Conservation (phyloP, 176 grass and related monocot genomes). For the Oryza punctata region DNA sequence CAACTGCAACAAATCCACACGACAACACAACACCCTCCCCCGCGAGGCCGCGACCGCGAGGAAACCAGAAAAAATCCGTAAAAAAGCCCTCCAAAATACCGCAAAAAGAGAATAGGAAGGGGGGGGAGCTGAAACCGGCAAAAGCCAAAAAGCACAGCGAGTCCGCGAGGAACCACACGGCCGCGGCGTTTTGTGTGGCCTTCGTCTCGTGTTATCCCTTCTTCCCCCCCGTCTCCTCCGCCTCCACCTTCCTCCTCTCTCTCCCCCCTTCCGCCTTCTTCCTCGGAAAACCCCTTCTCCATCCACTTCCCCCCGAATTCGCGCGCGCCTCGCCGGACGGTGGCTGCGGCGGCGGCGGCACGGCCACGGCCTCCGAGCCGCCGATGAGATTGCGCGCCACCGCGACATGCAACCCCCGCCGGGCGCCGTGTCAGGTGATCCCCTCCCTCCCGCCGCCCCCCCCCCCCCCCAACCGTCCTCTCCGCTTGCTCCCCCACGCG, state of each 20-base stretch:
- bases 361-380: slow-evolving; percentile 30
- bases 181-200: slow-evolving; percentile 80
- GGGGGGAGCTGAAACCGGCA: too few species aligned
- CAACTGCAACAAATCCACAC: too few species aligned
- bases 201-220: slow-evolving; percentile 87
- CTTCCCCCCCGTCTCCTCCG: slow-evolving; percentile 33
- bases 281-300: slow-evolving; percentile 31
- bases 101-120: too few species aligned
- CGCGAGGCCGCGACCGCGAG: too few species aligned
- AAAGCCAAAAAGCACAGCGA: too few species aligned
- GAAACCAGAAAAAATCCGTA: slow-evolving; percentile 29
- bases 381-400: slow-evolving; percentile 77
- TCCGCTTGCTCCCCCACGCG: background rate
- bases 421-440: slow-evolving; percentile 63
- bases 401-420: slow-evolving; percentile 62
- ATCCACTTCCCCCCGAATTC: slow-evolving; percentile 2
- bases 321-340: background rate
- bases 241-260: too few species aligned
- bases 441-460: background rate
- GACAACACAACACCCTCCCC: too few species aligned
- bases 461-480: too few species aligned
- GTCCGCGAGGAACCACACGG: too few species aligned
- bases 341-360: background rate
- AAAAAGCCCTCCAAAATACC: background rate
- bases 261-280: too few species aligned